Conservation (phyloP, 208 protist species). For the Leptomonas pyrrhocoris region DNA sequence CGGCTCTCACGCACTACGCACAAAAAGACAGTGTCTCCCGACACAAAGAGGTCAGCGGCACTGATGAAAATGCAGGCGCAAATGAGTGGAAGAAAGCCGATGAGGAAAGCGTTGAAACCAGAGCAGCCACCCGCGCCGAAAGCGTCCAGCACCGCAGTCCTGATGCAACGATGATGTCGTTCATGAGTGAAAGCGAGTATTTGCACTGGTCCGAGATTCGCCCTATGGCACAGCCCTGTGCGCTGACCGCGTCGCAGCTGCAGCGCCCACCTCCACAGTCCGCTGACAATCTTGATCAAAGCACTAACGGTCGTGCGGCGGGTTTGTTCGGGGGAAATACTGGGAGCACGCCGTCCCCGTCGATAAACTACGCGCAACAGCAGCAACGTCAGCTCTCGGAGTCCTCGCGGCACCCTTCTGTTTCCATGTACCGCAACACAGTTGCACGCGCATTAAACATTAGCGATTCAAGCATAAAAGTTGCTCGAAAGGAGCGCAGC, state of each 20-base stretch:
- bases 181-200: slow-evolving; percentile 33
- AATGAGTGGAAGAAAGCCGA: background rate
- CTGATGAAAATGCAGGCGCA: background rate
- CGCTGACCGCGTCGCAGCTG: background rate
- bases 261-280: background rate
- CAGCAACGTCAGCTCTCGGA: slow-evolving; percentile 14
- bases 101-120: background rate
- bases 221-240: slow-evolving; percentile 3
- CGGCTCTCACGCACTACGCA: slow-evolving; percentile 9
- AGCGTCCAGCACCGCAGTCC: slow-evolving; percentile 1
- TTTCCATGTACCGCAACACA: slow-evolving; percentile 5
- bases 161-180: slow-evolving; percentile 25
- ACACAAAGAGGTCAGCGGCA: background rate
- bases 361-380: background rate
- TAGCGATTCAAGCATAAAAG: slow-evolving; percentile 32
- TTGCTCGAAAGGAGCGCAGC: slow-evolving; percentile 17
- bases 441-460: slow-evolving; percentile 31
- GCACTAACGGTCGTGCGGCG: slow-evolving; percentile 12
- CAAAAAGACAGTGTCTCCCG: background rate
- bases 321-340: slow-evolving; percentile 1
- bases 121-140: background rate
- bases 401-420: slow-evolving; percentile 7
- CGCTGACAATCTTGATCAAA: slow-evolving; percentile 4
- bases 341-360: slow-evolving; percentile 18
- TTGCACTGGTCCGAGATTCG: slow-evolving; percentile 37